A percentile compares a stretch with the other conserved stretches of the same genome.
These are phyloP conservation scores for Pugionium cornutum DNA, from an alignment of 345 rosid genomes.

Conservation along the genomic window DNA sequence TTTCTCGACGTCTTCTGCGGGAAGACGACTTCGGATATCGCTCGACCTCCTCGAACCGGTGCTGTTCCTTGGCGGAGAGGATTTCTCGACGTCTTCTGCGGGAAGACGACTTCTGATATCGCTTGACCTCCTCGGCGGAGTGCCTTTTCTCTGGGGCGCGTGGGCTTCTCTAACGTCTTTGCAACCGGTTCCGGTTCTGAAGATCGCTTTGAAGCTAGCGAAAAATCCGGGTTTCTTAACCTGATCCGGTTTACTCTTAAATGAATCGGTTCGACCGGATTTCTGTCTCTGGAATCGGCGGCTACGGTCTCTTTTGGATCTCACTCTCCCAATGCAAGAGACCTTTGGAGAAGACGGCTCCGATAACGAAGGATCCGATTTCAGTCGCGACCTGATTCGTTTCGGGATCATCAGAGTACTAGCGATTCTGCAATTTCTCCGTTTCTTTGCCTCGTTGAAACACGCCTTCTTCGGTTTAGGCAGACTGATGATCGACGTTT, in stretches of 20 bases:
- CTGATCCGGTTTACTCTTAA: conserved; percentile 39
- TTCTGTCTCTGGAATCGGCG: conserved; percentile 45
- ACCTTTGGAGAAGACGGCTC: conserved; percentile 96
- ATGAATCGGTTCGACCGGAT: conserved; percentile 37
- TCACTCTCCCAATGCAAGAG: conserved; percentile 87
- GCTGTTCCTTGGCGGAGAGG: conserved; percentile 42
- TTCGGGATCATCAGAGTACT: conserved; percentile 64
- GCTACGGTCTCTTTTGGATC: conserved; percentile 80
- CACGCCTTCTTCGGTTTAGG: conserved; percentile 79
- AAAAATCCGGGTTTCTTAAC: conserved; percentile 49
- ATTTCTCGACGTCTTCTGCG: conserved; percentile 40
- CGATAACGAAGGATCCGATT: conserved; percentile 32
- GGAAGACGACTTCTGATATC: conserved; percentile 70
- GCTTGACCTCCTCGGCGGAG: conserved; percentile 34
- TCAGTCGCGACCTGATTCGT: conserved; percentile 47
- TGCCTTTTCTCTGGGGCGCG: conserved; percentile 30
- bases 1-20: conserved; percentile 45
- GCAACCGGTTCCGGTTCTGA: conserved; percentile 45
- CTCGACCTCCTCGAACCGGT: conserved; percentile 25
- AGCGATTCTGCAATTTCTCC: conserved; percentile 53
- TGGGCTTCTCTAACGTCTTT: conserved; percentile 19
- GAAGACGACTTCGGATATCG: conserved; percentile 65
- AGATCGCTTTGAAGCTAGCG: conserved; percentile 52
- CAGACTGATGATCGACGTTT: conserved; percentile 67
- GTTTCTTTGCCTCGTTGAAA: conserved; percentile 54